Base-by-base conservation (phyloP, 306 rosid genomes). In the Lathyrus aphaca region DNA sequence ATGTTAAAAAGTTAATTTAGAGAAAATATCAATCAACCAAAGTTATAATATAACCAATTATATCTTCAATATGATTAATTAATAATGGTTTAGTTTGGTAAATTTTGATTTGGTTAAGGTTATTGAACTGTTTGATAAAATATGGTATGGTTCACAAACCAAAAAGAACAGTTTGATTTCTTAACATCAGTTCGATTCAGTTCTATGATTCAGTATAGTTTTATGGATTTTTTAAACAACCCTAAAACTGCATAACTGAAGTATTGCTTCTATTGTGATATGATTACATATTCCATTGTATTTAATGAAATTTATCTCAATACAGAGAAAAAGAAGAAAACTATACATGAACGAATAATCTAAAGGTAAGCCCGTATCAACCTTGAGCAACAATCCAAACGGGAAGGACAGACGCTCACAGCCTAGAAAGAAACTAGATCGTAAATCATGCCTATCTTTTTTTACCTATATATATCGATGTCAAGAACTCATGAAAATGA, bases 361-460 rank as follows among this genome's bases (percentile, higher is more conserved):
- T 25, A 56, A 29, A 56, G 17, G 18, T 56, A 27, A 25, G 38
- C 32, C 38, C 6, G 12, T 56, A 29, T 56, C 63, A 3, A 56
- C 17, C 12, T 27, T 56, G 63, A 27, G 63, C 63, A 27, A 56
- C 18, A 6, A 25, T 27, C 62, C 62, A 56, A 27, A 39, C 6
- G 25, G 12, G 51, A 39, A 60, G 55, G 53, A 25, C 10, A 40
- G 12, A 23, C 39, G 65, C 77, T 21, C 58, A 29, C 55, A 32
- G 15, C 15, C 29, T 10, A 55, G 19, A 25, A 44, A 67, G 45
- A 11, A 60, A 38, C 29, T 43, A 46, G 37, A 64, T 40, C 13
- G 45, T 42, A 64, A 49, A 75, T 32, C 51, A 61, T 51, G 37
- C 30, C 11, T 60, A 30, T 71, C 49, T 68, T 44, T 74, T 74